These are phyloP conservation scores for Sporothrix brunneoviolacea DNA, from an alignment of 2,329 filamentous ascomycete species.

Conservation along the genomic window DNA sequence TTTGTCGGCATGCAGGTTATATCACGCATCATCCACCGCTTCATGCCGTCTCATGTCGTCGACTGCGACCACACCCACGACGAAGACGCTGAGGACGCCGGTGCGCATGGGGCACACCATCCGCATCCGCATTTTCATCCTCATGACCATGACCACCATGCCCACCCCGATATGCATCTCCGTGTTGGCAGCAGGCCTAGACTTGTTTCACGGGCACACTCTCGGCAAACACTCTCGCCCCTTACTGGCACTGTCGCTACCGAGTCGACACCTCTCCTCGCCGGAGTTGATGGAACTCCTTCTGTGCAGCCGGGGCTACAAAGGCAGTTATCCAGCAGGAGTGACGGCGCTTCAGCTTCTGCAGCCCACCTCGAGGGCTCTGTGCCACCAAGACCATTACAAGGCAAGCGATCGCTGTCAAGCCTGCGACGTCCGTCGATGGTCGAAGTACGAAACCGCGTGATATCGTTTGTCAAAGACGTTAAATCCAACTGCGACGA, in stretches of 20 bases:
- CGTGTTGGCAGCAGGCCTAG: background rate
- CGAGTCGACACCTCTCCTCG: conserved; percentile 46
- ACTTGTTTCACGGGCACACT: conserved; percentile 5
- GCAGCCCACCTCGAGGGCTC: background rate
- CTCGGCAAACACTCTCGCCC: background rate
- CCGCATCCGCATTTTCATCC: conserved; percentile 7
- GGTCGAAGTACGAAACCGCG: conserved; percentile 45
- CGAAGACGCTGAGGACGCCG: conserved; percentile 30
- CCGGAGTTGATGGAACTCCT: conserved; percentile 17
- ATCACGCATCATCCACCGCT: conserved; percentile 64
- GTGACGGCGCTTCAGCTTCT: background rate
- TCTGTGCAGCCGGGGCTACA: conserved; percentile 22
- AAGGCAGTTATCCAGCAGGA: conserved; percentile 20
- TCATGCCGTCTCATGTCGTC: conserved; percentile 72
- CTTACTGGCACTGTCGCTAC: conserved; percentile 14
- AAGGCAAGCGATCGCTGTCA: conserved; percentile 14
- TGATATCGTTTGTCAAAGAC: conserved; percentile 60
- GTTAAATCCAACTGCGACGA: conserved; percentile 58
- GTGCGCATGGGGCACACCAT: conserved; percentile 18
- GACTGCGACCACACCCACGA: conserved; percentile 72
- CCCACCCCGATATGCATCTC: background rate
- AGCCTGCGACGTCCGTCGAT: conserved; percentile 46
- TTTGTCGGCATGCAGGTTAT: conserved; percentile 70
- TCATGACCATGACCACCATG: background rate
- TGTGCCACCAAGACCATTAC: background rate